Evolutionary conservation across 495 filamentous ascomycete species (phyloP), one percentile per base, ranked within the genome.

Genomic region (Jackrogersella multiformis): DNA sequence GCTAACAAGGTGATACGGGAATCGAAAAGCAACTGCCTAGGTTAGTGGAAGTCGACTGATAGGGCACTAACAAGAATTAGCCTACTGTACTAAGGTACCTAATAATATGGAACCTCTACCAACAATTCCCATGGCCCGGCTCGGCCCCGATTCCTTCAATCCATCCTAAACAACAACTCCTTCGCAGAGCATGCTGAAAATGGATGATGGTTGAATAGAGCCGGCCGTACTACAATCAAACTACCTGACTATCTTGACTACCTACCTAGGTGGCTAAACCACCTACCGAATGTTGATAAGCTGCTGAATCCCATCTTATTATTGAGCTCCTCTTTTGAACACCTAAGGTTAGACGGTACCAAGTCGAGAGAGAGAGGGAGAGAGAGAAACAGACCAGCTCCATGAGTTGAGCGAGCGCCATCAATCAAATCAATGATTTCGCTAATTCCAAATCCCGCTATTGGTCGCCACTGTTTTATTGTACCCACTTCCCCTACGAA

Each of bases 401-500:
- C 49, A 16, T n/a, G 30, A 15, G 9, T 38, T 9, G 35, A 30
- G 26, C 7, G 4, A 48, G 24, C 30, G 36, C 56, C 35, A 58
- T 70, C 67, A 61, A 64, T 64, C 55, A 61, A 45, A 56, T 56
- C 56, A 44, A 57, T 56, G 56, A 58, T 66, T 65, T 58, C 39
- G 28, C 56, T 51, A 66, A 70, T 61, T 66, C 66, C 44, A 57
- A 61, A 61, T 57, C 56, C 34, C 51, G 49, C 66, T 60, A 62
- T 65, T 70, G 62, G 57, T 34, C 56, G 46, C 26, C 53, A 56
- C 53, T 21, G 38, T 57, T 24, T n/a, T 26, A 20, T 41, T 36
- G 44, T 59, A 49, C 30, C 60, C 66, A 69, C 66, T 56, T 53
- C 41, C 32, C 59, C 34, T 55, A 49, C 55, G 54, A 51, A 51